A percentile compares a stretch with the other conserved stretches of the same genome.
These are phyloP conservation scores for Lactarius quietus DNA, from an alignment of 768 basidiomycete species.

Conservation along the genomic window DNA sequence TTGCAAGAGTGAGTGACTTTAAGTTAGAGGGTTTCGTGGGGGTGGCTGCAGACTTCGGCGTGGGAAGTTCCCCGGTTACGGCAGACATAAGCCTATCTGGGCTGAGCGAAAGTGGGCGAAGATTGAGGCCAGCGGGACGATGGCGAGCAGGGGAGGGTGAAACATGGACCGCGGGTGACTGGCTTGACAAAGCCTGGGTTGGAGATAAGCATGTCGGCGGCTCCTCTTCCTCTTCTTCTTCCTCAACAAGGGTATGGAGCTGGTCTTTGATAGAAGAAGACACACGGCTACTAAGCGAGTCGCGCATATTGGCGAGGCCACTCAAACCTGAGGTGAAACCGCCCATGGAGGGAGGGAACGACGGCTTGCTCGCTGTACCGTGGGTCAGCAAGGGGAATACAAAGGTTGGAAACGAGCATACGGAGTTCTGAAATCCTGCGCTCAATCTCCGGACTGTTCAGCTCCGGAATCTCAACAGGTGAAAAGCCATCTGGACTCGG, in stretches of 20 bases:
- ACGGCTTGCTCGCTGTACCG: slow-evolving; percentile 53
- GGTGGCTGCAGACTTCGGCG: slow-evolving; percentile 48
- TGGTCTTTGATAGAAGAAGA: slow-evolving; percentile 70
- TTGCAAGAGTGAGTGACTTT: slow-evolving; percentile 49
- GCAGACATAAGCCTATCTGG: slow-evolving; percentile 45
- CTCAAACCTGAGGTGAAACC: slow-evolving; percentile 41
- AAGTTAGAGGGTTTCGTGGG: slow-evolving; percentile 48
- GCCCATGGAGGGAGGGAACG: slow-evolving; percentile 49
- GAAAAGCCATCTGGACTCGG: slow-evolving; percentile 58
- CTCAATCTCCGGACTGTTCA: slow-evolving; percentile 55
- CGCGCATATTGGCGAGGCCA: slow-evolving; percentile 58
- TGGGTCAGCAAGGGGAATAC: neutral
- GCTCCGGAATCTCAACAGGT: slow-evolving; percentile 82
- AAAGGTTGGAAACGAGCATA: slow-evolving; percentile 39
- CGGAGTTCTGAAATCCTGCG: slow-evolving; percentile 62
- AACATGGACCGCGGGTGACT: slow-evolving; percentile 18
- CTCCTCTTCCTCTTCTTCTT: slow-evolving; percentile 86
- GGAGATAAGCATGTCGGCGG: slow-evolving; percentile 32
- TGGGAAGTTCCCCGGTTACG: slow-evolving; percentile 28
- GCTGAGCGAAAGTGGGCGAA: slow-evolving; percentile 70
- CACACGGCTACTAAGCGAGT: slow-evolving; percentile 74
- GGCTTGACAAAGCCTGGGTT: slow-evolving; percentile 20
- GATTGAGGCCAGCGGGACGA: slow-evolving; percentile 61
- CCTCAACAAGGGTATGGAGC: slow-evolving; percentile 75
- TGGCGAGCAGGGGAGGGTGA: slow-evolving; percentile 44